Conservation (phyloP, 768 basidiomycete genomes). For the Mycena crocata region DNA sequence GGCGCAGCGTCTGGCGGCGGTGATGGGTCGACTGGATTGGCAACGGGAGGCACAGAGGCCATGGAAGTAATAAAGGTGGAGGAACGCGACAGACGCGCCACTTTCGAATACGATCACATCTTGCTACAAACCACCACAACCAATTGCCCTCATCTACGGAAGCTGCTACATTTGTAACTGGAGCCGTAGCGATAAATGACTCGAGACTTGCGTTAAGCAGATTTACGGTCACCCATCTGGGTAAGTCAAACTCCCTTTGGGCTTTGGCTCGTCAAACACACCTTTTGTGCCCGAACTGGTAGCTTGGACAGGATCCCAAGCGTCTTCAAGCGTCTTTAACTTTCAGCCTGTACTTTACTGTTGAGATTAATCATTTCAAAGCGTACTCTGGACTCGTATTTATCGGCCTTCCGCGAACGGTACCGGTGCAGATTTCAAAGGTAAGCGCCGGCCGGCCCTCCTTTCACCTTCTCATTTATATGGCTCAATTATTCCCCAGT, state of each 20-base stretch:
- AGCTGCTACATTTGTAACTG: no score
- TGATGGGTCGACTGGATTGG: background rate
- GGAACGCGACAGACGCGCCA: slow-evolving; percentile 1
- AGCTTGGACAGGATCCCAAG: no score
- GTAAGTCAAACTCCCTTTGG: no score
- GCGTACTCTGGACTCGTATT: no score
- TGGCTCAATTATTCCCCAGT: background rate
- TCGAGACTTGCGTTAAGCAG: no score
- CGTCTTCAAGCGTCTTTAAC: no score
- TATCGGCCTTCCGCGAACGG: no score
- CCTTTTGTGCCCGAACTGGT: no score
- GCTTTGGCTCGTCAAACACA: no score
- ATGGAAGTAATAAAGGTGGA: background rate
- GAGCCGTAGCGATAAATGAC: no score
- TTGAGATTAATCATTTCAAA: background rate
- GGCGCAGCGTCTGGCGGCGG: slow-evolving; percentile 30
- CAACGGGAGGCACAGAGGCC: background rate
- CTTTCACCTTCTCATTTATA: background rate
- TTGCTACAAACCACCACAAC: background rate
- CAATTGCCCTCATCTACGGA: background rate
- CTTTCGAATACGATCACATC: background rate
- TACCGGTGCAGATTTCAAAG: background rate
- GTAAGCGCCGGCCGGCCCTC: background rate
- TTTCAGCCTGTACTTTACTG: background rate
- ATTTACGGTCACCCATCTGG: no score